Evolutionary conservation across 2,329 filamentous ascomycete species (phyloP).

Genomic region (Tricladium varicosporioides): DNA sequence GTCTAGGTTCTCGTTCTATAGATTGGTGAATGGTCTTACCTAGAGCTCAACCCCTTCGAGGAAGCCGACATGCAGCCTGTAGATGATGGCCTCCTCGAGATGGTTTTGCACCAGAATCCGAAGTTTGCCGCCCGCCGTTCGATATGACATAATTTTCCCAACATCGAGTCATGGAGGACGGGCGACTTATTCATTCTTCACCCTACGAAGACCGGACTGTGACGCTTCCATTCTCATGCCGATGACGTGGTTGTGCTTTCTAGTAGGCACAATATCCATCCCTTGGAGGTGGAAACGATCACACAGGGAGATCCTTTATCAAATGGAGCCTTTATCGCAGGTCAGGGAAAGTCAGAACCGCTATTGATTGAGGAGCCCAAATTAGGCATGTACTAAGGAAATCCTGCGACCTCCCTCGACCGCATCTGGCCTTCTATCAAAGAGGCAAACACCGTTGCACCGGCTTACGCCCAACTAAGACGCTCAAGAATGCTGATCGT

Average conservation of each 20-base stretch:
- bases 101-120: background rate
- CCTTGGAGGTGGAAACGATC: background rate
- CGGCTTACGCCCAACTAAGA: background rate
- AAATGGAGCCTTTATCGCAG: background rate
- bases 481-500: background rate
- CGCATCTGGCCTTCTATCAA: background rate
- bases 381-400: background rate
- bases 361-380: background rate
- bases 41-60: background rate
- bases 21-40: background rate
- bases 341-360: background rate
- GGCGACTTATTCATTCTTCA: background rate
- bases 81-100: background rate
- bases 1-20: background rate
- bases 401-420: background rate
- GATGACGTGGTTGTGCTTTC: background rate
- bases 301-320: background rate
- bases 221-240: background rate
- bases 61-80: background rate
- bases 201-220: background rate
- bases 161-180: background rate
- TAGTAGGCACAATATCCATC: background rate
- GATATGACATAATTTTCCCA: background rate
- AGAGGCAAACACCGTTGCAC: background rate
- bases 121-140: background rate